Base-by-base conservation (phyloP, 768 basidiomycete genomes). In the Cantharellus anzutake region DNA sequence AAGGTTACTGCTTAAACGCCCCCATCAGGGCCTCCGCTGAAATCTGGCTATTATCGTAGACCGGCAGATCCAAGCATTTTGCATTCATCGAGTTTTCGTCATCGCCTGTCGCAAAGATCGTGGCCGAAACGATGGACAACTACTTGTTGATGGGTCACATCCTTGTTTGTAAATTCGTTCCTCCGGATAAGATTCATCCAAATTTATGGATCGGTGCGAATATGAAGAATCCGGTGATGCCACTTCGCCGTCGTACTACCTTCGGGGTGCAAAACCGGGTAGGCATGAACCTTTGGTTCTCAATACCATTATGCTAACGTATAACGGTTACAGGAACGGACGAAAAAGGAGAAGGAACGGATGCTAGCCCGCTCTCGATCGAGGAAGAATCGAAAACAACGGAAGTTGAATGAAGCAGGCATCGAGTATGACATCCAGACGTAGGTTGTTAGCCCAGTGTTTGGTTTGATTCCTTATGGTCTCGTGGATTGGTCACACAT, bases 61-160 rank as follows among this genome's bases (percentile, higher is more conserved):
- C 91, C 11, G 96, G 96, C 59, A 79, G 78, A 63, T 94, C 94
- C 52, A 99, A 97, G 72, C 94, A 97, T 70, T 98, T 94, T 71
- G 94, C 81, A 2, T 98, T 94, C 75, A 76, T 99, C 66, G 94
- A 98, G 71, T 96, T 99, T 69, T 80, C 83, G 59, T 92, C 89
- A 50, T 78, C 80, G 20, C 77, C 84, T 0, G 92, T 98, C 39
- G 93, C 96, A 0, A 73, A 92, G 67, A 97, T 99, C 63, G 96
- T 96, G 4, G 84, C 87, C 2, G 96, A 98, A 67, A 98, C 94
- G 51, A 98, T 98, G 96, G 82, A 99, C 76, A 98, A 96, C 73
- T 99, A 97, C 71, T 78, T 99, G 42, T 76, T 99, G 63, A 80
- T 86, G 77, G 93, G 94, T 4, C 94, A 96, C 68, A 85, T 99